Evolutionary conservation across 108 stramenopile genomes (phyloP).

Genomic region (Nannochloropsis gaditana): DNA sequence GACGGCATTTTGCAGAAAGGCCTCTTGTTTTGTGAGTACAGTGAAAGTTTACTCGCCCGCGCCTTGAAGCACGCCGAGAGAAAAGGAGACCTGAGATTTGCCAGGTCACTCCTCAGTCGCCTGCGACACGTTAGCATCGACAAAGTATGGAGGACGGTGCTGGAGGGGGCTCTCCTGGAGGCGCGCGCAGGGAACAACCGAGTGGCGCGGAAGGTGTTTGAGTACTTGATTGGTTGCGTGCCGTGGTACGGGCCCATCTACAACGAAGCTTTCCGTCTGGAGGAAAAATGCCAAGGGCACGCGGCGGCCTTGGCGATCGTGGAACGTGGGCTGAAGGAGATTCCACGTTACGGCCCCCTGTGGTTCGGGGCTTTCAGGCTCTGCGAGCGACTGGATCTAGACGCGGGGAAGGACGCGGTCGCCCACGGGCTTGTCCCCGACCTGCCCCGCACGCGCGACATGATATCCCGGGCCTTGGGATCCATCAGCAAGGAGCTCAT

Average conservation of each 20-base stretch:
- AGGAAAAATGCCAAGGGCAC: constrained; percentile 58
- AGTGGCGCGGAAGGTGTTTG: constrained; percentile 69
- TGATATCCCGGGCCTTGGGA: constrained; percentile 69
- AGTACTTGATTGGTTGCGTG: constrained; percentile 82
- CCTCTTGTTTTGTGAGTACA: constrained; percentile 60
- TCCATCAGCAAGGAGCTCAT: constrained; percentile 82
- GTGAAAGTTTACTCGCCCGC: constrained; percentile 68
- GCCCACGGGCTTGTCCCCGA: constrained; percentile 24
- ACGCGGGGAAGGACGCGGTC: not conserved
- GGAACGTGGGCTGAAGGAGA: constrained; percentile 75
- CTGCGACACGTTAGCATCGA: constrained; percentile 74
- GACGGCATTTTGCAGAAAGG: constrained; percentile 34
- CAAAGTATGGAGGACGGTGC: constrained; percentile 80
- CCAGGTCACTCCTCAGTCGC: constrained; percentile 71
- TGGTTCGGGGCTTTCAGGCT: constrained; percentile 93
- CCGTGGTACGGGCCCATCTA: constrained; percentile 98
- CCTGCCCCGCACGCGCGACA: constrained; percentile 64
- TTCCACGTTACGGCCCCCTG: constrained; percentile 88
- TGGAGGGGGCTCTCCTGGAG: constrained; percentile 92
- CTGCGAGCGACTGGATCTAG: constrained; percentile 20
- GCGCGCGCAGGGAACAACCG: constrained; percentile 76
- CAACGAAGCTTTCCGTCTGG: constrained; percentile 82
- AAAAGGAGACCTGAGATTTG: constrained; percentile 56
- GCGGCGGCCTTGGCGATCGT: constrained; percentile 78
- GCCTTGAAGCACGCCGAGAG: constrained; percentile 85